Base-by-base conservation (phyloP, 257 asterid genomes). In the Fraxinus excelsior region DNA sequence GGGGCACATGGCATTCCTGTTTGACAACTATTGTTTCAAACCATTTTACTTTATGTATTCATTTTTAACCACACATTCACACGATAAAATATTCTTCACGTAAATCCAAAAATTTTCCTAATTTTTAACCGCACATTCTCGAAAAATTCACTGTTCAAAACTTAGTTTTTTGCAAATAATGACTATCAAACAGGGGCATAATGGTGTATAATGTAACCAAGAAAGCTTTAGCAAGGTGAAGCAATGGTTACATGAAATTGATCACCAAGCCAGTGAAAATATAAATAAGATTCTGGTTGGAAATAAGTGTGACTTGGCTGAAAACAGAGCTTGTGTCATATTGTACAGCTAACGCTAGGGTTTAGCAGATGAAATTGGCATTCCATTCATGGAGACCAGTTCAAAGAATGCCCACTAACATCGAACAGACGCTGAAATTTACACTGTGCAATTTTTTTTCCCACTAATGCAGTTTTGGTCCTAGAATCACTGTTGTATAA, bases 201-300 rank as follows among this genome's bases (percentile, higher is more conserved):
- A 85, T 91, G 79, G 96, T 91, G 16, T 93, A 93, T 80, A 96
- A 90, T 83, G 91, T 93, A 71, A 91, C 64, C 86, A 68, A 67
- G 98, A 91, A 73, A 37, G 42, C 42, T 37, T 37, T 37, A 37
- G 7, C 42, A 37, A 7, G 1, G 42, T 7, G 42, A 37, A 90
- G 94, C 89, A 91, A 37, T 37, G 11, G 2, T 7, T 37, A 37
- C 1, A 8, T 37, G 40, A 35, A 6, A 35, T 35, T 5, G 2
- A 35, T 35, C 10, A 1, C 42, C 42, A 8, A 1, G 42, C 42
- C 11, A 37, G 11, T 8, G 42, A 37, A 37, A 37, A 37, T 93
- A 31, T 91, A 91, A 90, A 90, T 91, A 93, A 91, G 85, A 85
- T 93, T 80, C 87, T 93, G 67, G 96, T 93, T 66, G 97, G 97